Conservation (phyloP, 495 filamentous ascomycete genomes). For the Penicillium flavigenum region DNA sequence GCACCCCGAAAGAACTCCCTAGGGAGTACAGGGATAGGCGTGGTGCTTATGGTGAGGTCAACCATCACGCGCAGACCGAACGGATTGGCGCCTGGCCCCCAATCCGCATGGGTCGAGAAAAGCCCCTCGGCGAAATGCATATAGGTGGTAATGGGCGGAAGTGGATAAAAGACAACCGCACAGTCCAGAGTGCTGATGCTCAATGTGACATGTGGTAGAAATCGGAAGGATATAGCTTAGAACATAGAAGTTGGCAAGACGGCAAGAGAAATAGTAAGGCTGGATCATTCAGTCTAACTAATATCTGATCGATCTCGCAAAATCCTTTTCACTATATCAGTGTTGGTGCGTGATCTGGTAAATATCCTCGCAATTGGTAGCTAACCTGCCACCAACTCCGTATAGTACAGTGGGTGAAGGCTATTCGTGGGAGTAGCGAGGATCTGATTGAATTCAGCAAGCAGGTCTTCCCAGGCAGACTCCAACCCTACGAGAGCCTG, state of each 20-base stretch:
- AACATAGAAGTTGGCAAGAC: not conserved
- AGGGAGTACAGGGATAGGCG: not conserved
- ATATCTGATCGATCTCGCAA: not conserved
- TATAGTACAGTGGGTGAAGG: not conserved
- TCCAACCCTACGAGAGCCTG: not conserved
- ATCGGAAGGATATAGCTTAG: not conserved
- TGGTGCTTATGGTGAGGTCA: slow-evolving; percentile 1
- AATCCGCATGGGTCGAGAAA: not conserved
- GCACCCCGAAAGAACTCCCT: not conserved
- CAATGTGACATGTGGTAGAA: not conserved
- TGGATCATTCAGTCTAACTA: not conserved
- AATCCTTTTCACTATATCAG: too few species aligned
- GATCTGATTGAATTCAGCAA: not conserved
- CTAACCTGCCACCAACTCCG: not conserved
- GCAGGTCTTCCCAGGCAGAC: not conserved
- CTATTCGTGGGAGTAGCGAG: not conserved
- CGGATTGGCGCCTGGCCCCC: not conserved
- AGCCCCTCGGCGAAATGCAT: not conserved
- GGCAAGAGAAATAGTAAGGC: not conserved
- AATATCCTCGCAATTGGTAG: slow-evolving; percentile 3
- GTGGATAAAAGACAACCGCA: not conserved
- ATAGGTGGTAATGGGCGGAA: not conserved
- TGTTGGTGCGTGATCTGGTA: not conserved
- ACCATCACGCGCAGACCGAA: not conserved
- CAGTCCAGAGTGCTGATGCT: not conserved